Percentiles rank a stretch among this genome's conserved stretches.
Conservation (phyloP, 2,329 filamentous ascomycete species). For the Lizonia empirigonia region DNA sequence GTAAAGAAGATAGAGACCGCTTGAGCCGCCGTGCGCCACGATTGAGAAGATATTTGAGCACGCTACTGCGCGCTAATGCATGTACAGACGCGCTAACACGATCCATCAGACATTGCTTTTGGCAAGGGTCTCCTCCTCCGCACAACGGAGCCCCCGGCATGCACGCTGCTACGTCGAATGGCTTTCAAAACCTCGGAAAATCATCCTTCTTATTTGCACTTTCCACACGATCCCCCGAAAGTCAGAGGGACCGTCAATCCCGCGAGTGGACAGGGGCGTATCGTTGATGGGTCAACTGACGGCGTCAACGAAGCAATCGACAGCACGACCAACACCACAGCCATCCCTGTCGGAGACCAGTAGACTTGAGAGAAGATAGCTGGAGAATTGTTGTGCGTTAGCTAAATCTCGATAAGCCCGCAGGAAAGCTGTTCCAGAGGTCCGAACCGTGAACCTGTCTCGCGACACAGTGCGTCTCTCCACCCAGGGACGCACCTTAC, state of each 20-base stretch:
- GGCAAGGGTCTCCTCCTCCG: not conserved
- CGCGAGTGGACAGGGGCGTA: constrained; percentile 1
- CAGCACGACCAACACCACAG: not conserved
- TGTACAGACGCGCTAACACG: not conserved
- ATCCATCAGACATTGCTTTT: not conserved
- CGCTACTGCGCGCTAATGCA: not conserved
- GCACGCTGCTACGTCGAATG: not conserved
- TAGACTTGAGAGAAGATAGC: not conserved
- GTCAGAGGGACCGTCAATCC: not conserved
- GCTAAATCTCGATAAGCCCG: not conserved
- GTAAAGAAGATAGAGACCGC: no score
- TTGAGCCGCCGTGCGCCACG: no score
- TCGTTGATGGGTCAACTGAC: not conserved
- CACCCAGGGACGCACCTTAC: constrained; percentile 2
- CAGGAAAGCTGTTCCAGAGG: not conserved
- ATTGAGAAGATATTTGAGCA: not conserved
- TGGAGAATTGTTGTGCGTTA: not conserved
- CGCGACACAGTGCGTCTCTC: not conserved
- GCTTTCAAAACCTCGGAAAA: not conserved
- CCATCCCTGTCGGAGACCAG: not conserved
- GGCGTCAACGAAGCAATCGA: constrained; percentile 1
- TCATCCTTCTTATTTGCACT: not conserved
- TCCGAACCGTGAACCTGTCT: constrained; percentile 1
- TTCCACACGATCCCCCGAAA: not conserved
- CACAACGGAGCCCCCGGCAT: not conserved